phyloP scores from a whole-genome alignment of 176 grass and related monocot species.

The Aegilops umbellulata region DNA sequence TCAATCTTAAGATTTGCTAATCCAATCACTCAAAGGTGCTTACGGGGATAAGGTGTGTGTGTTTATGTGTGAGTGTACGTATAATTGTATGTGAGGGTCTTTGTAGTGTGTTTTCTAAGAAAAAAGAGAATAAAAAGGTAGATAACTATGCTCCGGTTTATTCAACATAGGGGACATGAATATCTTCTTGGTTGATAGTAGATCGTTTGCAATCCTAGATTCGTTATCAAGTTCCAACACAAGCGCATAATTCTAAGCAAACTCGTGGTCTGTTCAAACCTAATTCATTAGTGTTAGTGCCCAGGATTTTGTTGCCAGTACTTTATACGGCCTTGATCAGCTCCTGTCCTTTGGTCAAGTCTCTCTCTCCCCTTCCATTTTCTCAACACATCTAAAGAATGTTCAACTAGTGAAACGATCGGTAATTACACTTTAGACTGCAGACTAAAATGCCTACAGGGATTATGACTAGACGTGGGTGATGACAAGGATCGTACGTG shows the following conservation, averaged over 20 bases:
- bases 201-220: slow-evolving; percentile 38
- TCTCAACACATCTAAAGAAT: too few species aligned
- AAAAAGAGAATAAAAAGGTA: not conserved
- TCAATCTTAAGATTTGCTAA: not conserved
- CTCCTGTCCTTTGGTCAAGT: not conserved
- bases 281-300: not conserved
- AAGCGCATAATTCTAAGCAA: slow-evolving; percentile 40
- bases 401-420: not conserved
- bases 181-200: slow-evolving; percentile 37
- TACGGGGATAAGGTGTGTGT: too few species aligned
- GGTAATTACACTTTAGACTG: not conserved
- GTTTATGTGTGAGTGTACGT: too few species aligned
- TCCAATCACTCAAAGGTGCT: too few species aligned
- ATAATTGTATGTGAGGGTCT: too few species aligned
- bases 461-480: slow-evolving; percentile 1
- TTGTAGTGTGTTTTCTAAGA: too few species aligned
- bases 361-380: not conserved
- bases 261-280: slow-evolving; percentile 28
- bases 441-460: not conserved
- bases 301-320: not conserved
- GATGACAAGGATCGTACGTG: slow-evolving; percentile 13
- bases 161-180: slow-evolving; percentile 38
- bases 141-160: not conserved
- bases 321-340: not conserved
- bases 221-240: slow-evolving; percentile 62